Evolutionary conservation across 306 rosid genomes (phyloP).

Genomic region (Gillenia trifoliata): DNA sequence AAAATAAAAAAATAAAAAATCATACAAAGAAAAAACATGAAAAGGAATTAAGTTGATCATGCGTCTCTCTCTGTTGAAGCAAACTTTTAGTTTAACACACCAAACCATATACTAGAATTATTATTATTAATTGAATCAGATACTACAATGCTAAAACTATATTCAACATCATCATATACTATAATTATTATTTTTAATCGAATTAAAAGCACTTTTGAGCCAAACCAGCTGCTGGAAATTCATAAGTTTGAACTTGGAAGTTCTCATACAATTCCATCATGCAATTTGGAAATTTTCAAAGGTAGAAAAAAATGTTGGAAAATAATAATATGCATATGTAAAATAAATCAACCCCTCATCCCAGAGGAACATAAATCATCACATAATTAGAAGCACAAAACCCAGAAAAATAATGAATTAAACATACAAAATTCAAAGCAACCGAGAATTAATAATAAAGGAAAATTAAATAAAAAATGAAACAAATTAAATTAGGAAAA

Average conservation of each 20-base stretch:
- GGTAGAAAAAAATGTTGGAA: neutral
- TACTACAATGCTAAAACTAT: neutral
- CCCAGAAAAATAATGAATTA: neutral
- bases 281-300: neutral
- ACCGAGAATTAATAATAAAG: neutral
- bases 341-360: neutral
- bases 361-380: neutral
- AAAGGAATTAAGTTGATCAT: no score
- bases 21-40: no score
- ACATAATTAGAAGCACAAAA: neutral
- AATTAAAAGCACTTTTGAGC: neutral
- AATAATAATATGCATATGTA: neutral
- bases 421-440: neutral
- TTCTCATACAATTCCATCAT: neutral
- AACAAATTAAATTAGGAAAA: neutral
- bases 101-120: no score
- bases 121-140: no score
- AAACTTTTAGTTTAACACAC: no score
- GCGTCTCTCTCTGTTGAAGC: no score
- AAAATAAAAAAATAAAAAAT: no score
- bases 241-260: neutral
- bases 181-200: neutral
- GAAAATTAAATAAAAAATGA: neutral
- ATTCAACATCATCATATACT: neutral
- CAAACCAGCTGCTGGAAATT: neutral